Evolutionary conservation across 179 eudicot genomes (phyloP).

Genomic region (Monotropa hypopitys): DNA sequence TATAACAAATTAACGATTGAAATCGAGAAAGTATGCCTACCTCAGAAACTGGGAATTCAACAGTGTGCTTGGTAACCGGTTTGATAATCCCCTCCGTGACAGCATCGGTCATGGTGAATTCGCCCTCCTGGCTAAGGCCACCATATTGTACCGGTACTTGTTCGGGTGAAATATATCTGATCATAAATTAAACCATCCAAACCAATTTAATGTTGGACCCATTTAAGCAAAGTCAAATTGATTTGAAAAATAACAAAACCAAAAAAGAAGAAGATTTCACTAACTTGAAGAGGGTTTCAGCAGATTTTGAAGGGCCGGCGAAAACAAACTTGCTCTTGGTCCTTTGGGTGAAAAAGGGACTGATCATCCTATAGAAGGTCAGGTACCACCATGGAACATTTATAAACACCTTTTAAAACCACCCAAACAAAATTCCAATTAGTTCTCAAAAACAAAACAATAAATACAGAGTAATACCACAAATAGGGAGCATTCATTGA

Average conservation of each 20-base stretch:
- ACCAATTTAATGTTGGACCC: neutral
- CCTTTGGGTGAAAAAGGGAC: slow-evolving; percentile 60
- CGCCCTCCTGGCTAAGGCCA: slow-evolving; percentile 57
- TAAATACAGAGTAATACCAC: neutral
- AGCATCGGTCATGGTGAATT: slow-evolving; percentile 36
- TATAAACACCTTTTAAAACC: slow-evolving; percentile 48
- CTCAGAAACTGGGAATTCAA: slow-evolving; percentile 65
- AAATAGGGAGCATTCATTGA: neutral
- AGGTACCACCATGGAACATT: slow-evolving; percentile 88
- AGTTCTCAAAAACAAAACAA: neutral
- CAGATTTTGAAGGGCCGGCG: slow-evolving; percentile 52
- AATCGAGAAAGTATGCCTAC: slow-evolving; percentile 15
- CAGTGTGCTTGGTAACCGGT: slow-evolving; percentile 44
- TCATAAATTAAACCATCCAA: neutral
- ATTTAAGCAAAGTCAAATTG: neutral
- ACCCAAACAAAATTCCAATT: slow-evolving; percentile 4
- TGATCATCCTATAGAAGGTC: slow-evolving; percentile 54
- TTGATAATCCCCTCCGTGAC: slow-evolving; percentile 46
- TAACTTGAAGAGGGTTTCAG: slow-evolving; percentile 55
- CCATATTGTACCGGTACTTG: slow-evolving; percentile 75
- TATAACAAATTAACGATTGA: neutral
- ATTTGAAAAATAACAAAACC: neutral
- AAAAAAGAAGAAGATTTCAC: neutral
- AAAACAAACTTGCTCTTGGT: slow-evolving; percentile 71
- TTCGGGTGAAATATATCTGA: slow-evolving; percentile 66